Evolutionary conservation across 1,284 basidiomycete species (phyloP).

Genomic region (Puccinia polysora): DNA sequence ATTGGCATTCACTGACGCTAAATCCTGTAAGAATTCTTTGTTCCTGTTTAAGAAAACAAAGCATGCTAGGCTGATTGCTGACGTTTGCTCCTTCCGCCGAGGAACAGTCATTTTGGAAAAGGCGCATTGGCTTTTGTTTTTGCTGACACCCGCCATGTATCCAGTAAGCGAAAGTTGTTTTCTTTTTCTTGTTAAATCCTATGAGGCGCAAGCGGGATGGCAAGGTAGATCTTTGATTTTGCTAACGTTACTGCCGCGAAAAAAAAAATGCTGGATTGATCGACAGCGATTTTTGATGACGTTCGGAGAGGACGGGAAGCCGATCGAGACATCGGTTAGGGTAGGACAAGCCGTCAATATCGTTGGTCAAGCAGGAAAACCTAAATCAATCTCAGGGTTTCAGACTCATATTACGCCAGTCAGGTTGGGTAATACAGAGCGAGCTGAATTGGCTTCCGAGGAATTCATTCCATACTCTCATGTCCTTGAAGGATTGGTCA

Average conservation of each 20-base stretch:
- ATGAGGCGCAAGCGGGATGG: too few species aligned
- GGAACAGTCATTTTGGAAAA: slow-evolving; percentile 77
- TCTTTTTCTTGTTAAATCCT: too few species aligned
- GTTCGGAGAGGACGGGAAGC: slow-evolving; percentile 76
- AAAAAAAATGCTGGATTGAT: neutral
- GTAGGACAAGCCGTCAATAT: slow-evolving; percentile 70
- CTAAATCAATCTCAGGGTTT: slow-evolving; percentile 86
- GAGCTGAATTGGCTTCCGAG: slow-evolving; percentile 92
- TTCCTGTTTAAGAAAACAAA: neutral
- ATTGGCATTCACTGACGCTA: slow-evolving; percentile 87
- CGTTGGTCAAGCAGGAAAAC: slow-evolving; percentile 84
- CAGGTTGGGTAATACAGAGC: slow-evolving; percentile 82
- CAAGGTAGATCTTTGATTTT: too few species aligned
- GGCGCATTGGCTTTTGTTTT: slow-evolving; percentile 98
- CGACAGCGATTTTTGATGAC: slow-evolving; percentile 82
- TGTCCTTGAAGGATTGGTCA: slow-evolving; percentile 69
- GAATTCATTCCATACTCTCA: slow-evolving; percentile 87
- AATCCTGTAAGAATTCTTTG: slow-evolving; percentile 66
- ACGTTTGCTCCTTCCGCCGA: neutral
- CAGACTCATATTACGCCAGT: slow-evolving; percentile 96
- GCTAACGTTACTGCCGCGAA: too few species aligned
- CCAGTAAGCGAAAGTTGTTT: slow-evolving; percentile 56
- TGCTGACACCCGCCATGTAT: slow-evolving; percentile 91
- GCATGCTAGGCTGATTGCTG: neutral
- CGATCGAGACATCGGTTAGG: slow-evolving; percentile 73